Base-by-base conservation (phyloP, 202 grass and related monocot species). In the Eragrostis tef region DNA sequence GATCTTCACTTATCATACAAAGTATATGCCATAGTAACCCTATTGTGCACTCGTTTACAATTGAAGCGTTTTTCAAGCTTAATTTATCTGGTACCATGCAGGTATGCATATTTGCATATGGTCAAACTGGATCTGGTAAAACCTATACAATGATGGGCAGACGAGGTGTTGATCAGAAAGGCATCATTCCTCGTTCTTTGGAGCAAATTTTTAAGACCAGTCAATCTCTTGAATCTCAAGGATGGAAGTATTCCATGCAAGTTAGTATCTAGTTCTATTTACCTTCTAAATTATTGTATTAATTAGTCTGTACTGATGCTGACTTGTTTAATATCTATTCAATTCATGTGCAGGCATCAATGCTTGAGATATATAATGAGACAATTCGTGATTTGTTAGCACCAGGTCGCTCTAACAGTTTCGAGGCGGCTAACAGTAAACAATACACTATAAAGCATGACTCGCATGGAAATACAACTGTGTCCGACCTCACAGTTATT, bases 101-200 rank as follows among this genome's bases (percentile, higher is more conserved):
- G 96, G 96, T 99, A 3, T 96, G 96, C 78, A 96, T 99, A 90
- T 99, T 99, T 93, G 96, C 96, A 39, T 99, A 99, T 57, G 96
- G 96, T 21, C 96, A 99, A 87, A 99, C 96, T 16, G 96, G 96
- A n/a, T 99, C 96, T 7, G 96, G 96, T 65, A 99, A 99, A 89
- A 99, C 96, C 1, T 99, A 99, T 41, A 99, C 96, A 12, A 99
- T 99, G 96, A 96, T 99, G 93, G 96, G 96, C 22, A 87, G 82
- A 20, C 79, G 81, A 39, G 84, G 81, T 13, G 41, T 49, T 83
- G 78, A 86, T 64, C 85, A 87, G 41, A 99, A 96, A 83, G 96
- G 96, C 42, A 79, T 92, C 59, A 93, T 99, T 54, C 93, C 96
- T 26, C 92, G 96, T 39, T 99, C 96, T 25, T 71, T 99, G 56